Evolutionary conservation across 306 rosid genomes (phyloP), one percentile per base, ranked within the genome.

Genomic region (Trichosanthes truncata): DNA sequence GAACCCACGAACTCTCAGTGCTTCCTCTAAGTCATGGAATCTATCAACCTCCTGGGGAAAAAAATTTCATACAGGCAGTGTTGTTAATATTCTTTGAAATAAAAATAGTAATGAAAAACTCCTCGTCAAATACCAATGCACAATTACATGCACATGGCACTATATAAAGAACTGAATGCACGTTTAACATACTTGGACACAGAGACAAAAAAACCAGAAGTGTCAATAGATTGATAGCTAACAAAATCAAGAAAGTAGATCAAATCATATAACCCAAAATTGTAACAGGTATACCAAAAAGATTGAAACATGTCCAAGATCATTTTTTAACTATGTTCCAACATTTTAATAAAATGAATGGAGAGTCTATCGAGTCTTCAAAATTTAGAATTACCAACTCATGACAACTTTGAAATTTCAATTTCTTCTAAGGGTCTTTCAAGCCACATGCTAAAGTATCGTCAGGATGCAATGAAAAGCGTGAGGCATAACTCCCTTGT

Each of bases 41-140:
- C 82, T 90, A 86, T 95, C 99, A 82, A 95, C 96, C 88, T 92
- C 99, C 99, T 95, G 89, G 77, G 87, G 82, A 86, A 51, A 6
- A 7, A 25, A 51, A 33, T 56, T 52, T 36, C 35, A 40, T 13
- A 12, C 53, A n/a, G n/a, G n/a, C n/a, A n/a, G n/a, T n/a, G n/a
- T n/a, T n/a, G n/a, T n/a, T n/a, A n/a, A n/a, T n/a, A n/a, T n/a
- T n/a, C n/a, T n/a, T n/a, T 53, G 48, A 33, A 55, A 35, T 7
- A 20, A 52, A 76, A 53, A 9, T 36, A 21, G 73, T 8, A 59
- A 52, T 52, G 59, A n/a, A 53, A 77, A 18, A 7, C 14, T 55
- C 35, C 46, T 35, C 20, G 23, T 76, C 43, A 51, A 51, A 17
- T 40, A 76, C 60, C 38, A 56, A 33, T 76, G 13, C 79, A 49